Base-by-base conservation (phyloP, 2,329 filamentous ascomycete genomes). In the Colletotrichum sp. region DNA sequence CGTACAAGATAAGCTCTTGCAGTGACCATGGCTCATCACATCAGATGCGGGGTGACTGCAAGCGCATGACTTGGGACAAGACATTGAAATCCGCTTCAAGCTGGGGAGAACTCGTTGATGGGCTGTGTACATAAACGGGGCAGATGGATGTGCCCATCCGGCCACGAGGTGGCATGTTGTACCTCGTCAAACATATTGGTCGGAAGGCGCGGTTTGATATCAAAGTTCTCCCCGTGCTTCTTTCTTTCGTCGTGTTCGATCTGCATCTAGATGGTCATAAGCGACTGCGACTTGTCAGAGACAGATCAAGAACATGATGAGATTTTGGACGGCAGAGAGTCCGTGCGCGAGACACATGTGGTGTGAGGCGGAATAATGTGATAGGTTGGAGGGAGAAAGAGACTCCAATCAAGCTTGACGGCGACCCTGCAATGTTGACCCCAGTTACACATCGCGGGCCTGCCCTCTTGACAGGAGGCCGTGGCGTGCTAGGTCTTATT, bases 401-500 rank as follows among this genome's bases (percentile, higher is more conserved):
- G 32, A 66, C 58, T 36, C 66, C 71, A 74, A 62, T 65, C 30
- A 52, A 52, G 60, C 25, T 62, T 39, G 32, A 32, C n/a, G 15
- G 13, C 27, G n/a, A 16, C 58, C 71, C 56, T 74, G 58, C 48
- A 39, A 15, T 60, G 30, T 48, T 43, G 30, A 71, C 67, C 72
- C 72, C 28, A 25, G 72, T n/a, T 32, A 60, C 61, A 55, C 72
- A 71, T 66, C 60, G 67, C 61, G 67, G 61, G 34, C 67, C 61
- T 68, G 55, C 39, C 55, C 58, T 55, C 55, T 61, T 75, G 70
- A 75, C 64, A 75, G 70, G 27, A 73, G 64, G 16, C 43, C 27
- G 39, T 64, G 64, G 70, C 58, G 58, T 74, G 64, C 70, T 39
- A 69, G 65, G 70, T 36, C 52, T 66, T 58, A 32, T 76, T 76